Evolutionary conservation across 1,284 basidiomycete genomes (phyloP), one percentile per base, ranked within the genome.

Genomic region (Sutorius eximius): DNA sequence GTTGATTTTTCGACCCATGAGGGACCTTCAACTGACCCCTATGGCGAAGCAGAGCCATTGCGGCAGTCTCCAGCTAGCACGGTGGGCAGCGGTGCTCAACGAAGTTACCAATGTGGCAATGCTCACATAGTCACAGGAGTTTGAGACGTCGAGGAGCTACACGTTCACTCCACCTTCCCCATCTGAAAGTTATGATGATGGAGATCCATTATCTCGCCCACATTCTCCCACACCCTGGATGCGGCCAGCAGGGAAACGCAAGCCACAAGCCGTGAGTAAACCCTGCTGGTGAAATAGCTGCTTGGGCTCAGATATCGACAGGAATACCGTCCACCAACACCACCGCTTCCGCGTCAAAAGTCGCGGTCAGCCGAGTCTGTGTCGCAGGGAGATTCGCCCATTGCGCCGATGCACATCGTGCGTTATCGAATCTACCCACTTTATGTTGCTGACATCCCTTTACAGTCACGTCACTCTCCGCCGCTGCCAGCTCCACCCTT

Each of bases 261-360:
- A 65, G 56, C 54, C 68, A 33, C 75, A 75, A 53, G 69, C 65
- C 36, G 73, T 76, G 55, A 53, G 71, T 60, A 53, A 41, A 32
- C 32, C 34, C 30, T 46, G 5, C 12, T 13, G 45, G 44, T 49
- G 24, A 44, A 51, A 41, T 52, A 40, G 27, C 45, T 27, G 38
- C 54, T 27, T 18, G 29, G 34, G 52, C 50, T 54, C 47, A 55
- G 42, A 38, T 22, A 42, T 61, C 15, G 38, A 11, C 58, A 82
- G 82, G 67, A 71, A 42, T 82, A 80, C 63, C 75, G 81, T 22
- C 80, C 82, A 41, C 82, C 82, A 15, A 83, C 82, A 3, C 82
- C 81, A 3, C 82, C 81, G n/a, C 68, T 81, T 48, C 74, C 72
- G 22, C 72, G 71, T 55, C 74, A 70, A 57, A 71, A 70, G 58